phyloP scores from a whole-genome alignment of 106 monocot genomes.

The Posidonia australis region DNA sequence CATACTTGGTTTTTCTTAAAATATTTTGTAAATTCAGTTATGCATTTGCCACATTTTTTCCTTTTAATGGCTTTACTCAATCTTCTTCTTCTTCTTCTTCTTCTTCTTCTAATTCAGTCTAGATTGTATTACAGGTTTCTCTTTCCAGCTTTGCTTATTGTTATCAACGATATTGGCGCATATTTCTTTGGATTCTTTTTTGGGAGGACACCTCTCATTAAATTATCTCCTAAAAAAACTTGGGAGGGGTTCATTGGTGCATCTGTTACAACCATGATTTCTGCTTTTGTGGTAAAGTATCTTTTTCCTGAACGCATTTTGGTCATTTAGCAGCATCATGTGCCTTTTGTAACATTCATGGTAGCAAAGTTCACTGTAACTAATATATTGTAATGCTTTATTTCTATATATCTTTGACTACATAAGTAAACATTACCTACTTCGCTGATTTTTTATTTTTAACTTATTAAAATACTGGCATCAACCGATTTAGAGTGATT shows the following conservation, averaged over 20 bases:
- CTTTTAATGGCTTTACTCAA: no score
- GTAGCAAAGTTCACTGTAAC: no score
- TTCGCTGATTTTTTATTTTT: no score
- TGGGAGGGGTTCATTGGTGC: slow-evolving; percentile 99
- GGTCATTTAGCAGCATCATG: background rate
- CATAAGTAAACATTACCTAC: no score
- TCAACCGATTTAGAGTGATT: no score
- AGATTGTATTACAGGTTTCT: slow-evolving; percentile 68
- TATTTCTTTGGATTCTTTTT: slow-evolving; percentile 98
- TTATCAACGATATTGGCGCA: slow-evolving; percentile 89
- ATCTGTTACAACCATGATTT: slow-evolving; percentile 73
- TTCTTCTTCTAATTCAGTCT: slow-evolving; percentile 1
- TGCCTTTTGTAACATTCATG: no score
- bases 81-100: background rate
- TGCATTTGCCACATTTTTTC: no score
- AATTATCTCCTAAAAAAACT: slow-evolving; percentile 94
- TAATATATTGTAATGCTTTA: no score
- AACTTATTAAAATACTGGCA: no score
- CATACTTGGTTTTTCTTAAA: no score
- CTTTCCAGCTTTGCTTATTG: slow-evolving; percentile 86
- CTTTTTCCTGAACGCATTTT: background rate
- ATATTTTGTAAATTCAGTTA: no score
- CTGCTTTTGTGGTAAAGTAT: slow-evolving; percentile 79
- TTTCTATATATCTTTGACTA: no score
- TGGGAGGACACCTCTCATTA: slow-evolving; percentile 87